Evolutionary conservation across 1,284 basidiomycete genomes (phyloP), one percentile per base, ranked within the genome.

Genomic region (Ustilago cynodontis): DNA sequence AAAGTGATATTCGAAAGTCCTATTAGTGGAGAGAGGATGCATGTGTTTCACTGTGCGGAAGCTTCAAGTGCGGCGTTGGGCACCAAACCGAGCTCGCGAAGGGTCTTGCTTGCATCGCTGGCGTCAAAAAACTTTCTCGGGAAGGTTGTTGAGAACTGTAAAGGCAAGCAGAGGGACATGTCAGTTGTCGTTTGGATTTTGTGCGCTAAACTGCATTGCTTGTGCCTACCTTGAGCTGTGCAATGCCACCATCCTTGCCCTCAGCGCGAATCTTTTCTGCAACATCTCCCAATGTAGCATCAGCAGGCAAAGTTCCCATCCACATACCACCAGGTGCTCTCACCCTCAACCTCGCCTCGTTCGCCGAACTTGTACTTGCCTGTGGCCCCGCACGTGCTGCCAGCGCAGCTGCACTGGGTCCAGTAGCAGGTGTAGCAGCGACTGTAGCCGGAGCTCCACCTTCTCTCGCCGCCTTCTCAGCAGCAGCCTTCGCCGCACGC

Each of bases 11-110:
- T n/a, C n/a, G 20, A 20, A n/a, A n/a, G 7, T 13, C 41, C 41
- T 9, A 16, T 43, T 20, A 9, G 41, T 20, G n/a, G 0, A 43
- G n/a, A 37, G 52, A n/a, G 10, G 24, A 54, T 20, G 33, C 13
- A 22, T 20, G n/a, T 26, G 24, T 16, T 18, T 60, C 35, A 77
- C 62, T 62, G 56, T 3, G 63, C 37, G 45, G 65, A 66, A 5
- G 84, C 83, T 52, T 85, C 84, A 1, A 86, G 72, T 3, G 80
- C 84, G 18, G 83, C 83, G 26, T 76, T 86, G 37, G 84, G 84
- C 10, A 85, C 82, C 8, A 86, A 70, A 0, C 84, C 84, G 2
- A 86, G 77, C 65, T 83, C 83, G 31, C 77, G 55, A 22, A 86
- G 72, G 51, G 82, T 81, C 74, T 82, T 78, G 47, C 18, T 33